These are phyloP conservation scores for Naumovozyma castellii DNA, from an alignment of 805 yeast genomes.

Conservation along the genomic window DNA sequence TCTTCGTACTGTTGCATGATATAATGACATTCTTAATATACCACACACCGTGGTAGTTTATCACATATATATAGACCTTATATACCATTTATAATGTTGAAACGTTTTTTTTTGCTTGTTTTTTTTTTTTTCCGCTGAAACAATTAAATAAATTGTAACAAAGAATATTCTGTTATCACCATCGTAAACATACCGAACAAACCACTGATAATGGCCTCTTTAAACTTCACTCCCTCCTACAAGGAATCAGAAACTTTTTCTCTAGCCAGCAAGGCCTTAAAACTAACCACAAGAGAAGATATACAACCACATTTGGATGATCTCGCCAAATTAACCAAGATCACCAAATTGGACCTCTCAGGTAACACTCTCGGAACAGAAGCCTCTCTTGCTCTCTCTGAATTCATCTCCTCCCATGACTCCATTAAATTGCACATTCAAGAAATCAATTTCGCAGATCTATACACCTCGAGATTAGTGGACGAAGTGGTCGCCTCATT, in stretches of 20 bases:
- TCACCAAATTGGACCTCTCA: slow-evolving; percentile 61
- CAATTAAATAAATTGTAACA: too few species aligned
- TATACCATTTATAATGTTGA: neutral
- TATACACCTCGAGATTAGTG: slow-evolving; percentile 89
- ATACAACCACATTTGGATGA: slow-evolving; percentile 61
- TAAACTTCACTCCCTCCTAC: slow-evolving; percentile 35
- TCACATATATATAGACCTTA: neutral
- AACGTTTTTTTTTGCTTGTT: neutral
- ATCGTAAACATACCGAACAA: neutral
- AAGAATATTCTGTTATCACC: too few species aligned
- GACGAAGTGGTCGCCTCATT: slow-evolving; percentile 89
- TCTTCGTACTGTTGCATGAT: too few species aligned
- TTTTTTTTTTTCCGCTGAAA: neutral
- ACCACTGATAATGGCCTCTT: slow-evolving; percentile 32
- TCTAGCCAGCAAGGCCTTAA: slow-evolving; percentile 63
- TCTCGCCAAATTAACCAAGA: slow-evolving; percentile 32
- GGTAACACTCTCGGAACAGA: slow-evolving; percentile 94
- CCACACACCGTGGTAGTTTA: too few species aligned
- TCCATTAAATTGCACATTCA: slow-evolving; percentile 37
- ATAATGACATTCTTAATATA: neutral
- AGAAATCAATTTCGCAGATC: slow-evolving; percentile 79
- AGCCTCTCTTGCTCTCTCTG: slow-evolving; percentile 67
- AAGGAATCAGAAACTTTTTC: slow-evolving; percentile 44
- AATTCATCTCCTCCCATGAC: slow-evolving; percentile 35
- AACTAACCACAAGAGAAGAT: slow-evolving; percentile 64